Conservation (phyloP, 176 grass and related monocot genomes). For the Rhynchospora tenuis region DNA sequence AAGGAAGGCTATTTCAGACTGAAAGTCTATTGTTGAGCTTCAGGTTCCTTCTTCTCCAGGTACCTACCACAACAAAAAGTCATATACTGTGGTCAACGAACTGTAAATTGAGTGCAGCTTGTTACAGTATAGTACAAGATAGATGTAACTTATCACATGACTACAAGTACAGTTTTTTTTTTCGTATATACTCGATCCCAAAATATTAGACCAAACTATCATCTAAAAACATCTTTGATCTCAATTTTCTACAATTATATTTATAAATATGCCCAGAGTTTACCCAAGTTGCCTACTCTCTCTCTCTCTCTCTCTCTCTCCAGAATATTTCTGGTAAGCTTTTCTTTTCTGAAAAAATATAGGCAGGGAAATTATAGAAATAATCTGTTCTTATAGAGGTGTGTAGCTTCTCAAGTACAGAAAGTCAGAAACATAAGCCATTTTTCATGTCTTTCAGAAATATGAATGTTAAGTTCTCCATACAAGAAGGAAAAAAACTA, state of each 20-base stretch:
- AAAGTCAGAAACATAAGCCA: neutral
- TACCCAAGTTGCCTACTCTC: neutral
- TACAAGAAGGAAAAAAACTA: constrained; percentile 15
- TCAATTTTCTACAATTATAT: neutral
- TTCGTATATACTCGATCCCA: neutral
- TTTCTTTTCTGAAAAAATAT: neutral
- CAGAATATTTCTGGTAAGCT: neutral
- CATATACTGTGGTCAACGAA: no score
- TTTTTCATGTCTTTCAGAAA: neutral
- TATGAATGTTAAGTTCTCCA: neutral
- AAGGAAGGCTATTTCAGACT: neutral
- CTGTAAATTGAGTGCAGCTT: no score
- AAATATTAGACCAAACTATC: neutral
- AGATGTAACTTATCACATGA: neutral
- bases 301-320: neutral
- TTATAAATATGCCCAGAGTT: neutral
- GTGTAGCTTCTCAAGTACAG: neutral
- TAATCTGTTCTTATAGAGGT: neutral
- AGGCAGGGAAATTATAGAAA: neutral
- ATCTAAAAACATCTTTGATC: neutral
- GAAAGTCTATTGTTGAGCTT: constrained; percentile 31
- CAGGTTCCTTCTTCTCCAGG: constrained; percentile 53
- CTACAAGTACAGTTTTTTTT: neutral
- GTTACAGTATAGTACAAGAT: neutral
- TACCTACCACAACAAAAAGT: constrained; percentile 44